A percentile compares a stretch with the other conserved stretches of the same genome.
Evolutionary conservation across 805 yeast species (phyloP).

Genomic region (Cyberlindnera suaveolens): DNA sequence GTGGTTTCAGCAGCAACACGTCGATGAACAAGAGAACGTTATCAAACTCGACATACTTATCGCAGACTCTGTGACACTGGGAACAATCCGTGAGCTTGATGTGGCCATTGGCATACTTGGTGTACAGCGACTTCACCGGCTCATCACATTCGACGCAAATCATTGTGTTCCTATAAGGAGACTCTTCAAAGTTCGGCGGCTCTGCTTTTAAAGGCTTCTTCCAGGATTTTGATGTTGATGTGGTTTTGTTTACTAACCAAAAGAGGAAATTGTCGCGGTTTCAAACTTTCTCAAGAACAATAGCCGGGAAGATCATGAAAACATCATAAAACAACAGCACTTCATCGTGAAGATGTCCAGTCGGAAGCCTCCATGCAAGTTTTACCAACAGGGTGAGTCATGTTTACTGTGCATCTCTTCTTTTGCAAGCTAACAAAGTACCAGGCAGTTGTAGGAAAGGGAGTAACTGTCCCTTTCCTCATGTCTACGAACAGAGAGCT

Average conservation of each 20-base stretch:
- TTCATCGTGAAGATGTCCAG: conserved; percentile 14
- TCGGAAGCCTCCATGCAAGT: conserved; percentile 34
- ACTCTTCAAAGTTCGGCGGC: not conserved
- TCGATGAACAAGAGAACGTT: conserved; percentile 80
- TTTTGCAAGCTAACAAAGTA: not conserved
- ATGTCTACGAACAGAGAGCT: conserved; percentile 23
- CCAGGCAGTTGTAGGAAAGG: conserved; percentile 36
- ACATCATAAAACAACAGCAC: conserved; percentile 1
- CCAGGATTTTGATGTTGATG: not conserved
- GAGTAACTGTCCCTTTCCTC: conserved; percentile 36
- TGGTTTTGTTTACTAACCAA: not conserved
- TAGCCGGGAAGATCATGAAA: not conserved
- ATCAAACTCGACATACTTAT: conserved; percentile 88
- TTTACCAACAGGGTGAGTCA: conserved; percentile 32
- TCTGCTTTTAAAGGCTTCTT: not conserved
- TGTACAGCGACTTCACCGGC: conserved; percentile 59
- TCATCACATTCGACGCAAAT: conserved; percentile 85
- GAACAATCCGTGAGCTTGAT: conserved; percentile 75
- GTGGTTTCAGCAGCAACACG: conserved; percentile 74
- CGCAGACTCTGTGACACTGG: conserved; percentile 69
- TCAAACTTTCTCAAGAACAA: not conserved
- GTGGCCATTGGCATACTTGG: conserved; percentile 68
- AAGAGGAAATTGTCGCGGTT: not conserved
- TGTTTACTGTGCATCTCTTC: not conserved
- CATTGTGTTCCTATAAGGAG: conserved; percentile 36